Evolutionary conservation across 1,139 yeast genomes (phyloP), one percentile per base, ranked within the genome.

Genomic region (Diutina siamensis): DNA sequence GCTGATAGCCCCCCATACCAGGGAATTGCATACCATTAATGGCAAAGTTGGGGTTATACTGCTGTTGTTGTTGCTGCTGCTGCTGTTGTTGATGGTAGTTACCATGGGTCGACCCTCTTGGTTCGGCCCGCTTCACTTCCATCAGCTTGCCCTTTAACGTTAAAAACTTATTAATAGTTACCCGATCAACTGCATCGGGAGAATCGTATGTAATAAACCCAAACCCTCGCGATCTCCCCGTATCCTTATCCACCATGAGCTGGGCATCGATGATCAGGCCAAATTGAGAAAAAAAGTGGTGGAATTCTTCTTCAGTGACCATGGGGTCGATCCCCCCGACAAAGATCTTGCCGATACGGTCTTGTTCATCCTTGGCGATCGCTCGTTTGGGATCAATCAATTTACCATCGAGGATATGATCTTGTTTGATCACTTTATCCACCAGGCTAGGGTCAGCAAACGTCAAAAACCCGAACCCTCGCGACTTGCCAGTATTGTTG

Each of bases 91-190:
- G 40, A 9, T 35, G 40, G 40, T 35, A 35, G 18, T 21, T 21
- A 21, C 17, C 20, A n/a, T 35, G 40, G 18, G 22, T 21, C 17
- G 17, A 27, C 36, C 73, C 72, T 62, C 97, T 77, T 52, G 98
- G 97, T 61, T 89, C 97, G n/a, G 99, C 99, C 56, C 96, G 78
- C 64, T 92, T 92, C 50, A 92, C 95, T 64, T 92, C 98, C 78
- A 92, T 87, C 44, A 87, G 80, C 62, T 83, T 86, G 46, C 95
- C 96, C 60, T 88, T 88, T 53, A 88, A 80, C 48, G 83, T 79
- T 52, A 88, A 74, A 58, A 80, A 86, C 64, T 85, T 84, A 61
- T 83, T 83, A 48, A 81, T 85, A 49, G 94, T 83, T 49, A 88
- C 95, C 56, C 82, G 74, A 58, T 92, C 98, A 42, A 92, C 97